Percentiles rank a stretch among this genome's conserved stretches.
These are phyloP conservation scores for Sequoiadendron giganteum DNA, from an alignment of 75 land plant genomes.

Conservation along the genomic window DNA sequence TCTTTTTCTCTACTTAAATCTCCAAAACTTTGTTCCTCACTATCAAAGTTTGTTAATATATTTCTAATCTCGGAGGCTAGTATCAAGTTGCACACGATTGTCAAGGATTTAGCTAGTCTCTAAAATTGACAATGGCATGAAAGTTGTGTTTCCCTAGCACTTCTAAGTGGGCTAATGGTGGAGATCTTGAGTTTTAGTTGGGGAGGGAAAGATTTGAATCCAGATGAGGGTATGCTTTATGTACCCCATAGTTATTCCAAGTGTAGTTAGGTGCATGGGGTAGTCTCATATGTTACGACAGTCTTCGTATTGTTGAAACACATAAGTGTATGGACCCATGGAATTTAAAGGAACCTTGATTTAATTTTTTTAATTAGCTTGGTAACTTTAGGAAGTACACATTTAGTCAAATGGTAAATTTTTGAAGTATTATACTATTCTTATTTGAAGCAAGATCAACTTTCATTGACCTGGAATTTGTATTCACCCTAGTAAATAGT, in stretches of 20 bases:
- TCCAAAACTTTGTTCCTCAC: background rate
- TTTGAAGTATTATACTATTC: background rate
- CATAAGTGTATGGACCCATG: background rate
- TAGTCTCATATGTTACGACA: background rate
- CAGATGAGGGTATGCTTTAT: background rate
- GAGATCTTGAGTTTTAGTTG: background rate
- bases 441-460: background rate
- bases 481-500: background rate
- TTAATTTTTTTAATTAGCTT: background rate
- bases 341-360: background rate
- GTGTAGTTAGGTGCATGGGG: background rate
- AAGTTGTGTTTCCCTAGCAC: background rate
- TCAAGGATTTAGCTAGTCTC: background rate
- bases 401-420: background rate
- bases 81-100: background rate
- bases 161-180: background rate
- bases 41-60: background rate
- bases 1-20: background rate
- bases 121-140: background rate
- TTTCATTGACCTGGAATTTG: background rate
- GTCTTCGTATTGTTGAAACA: background rate
- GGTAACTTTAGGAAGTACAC: background rate
- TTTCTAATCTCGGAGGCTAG: background rate
- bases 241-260: background rate
- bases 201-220: background rate